Evolutionary conservation across 306 rosid genomes (phyloP), one percentile per base, ranked within the genome.

Genomic region (Abrus precatorius): DNA sequence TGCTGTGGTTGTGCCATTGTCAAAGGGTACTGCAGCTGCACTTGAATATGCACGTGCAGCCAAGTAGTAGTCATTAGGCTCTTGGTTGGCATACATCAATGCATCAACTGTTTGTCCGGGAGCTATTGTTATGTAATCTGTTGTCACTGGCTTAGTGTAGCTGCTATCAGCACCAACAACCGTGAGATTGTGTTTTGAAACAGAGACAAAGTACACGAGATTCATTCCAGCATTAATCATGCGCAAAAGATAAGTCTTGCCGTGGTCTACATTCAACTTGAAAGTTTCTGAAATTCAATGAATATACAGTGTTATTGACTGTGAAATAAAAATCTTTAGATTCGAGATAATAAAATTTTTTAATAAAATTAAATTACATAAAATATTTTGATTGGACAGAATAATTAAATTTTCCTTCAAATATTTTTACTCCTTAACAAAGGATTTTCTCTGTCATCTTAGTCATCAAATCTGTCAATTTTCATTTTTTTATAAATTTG

Each of bases 21-120:
- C 82, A 4, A 85, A 85, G 34, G 76, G 3, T 63, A 78, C 56
- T 6, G 11, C 36, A 9, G 43, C 7, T 11, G 61, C 84, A 61
- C 73, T 69, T 72, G 81, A 85, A 50, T 80, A 84, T 34, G 80
- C 83, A 49, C 76, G 80, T 41, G 86, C 74, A 65, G 87, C 79
- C 86, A 90, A 83, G 62, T 87, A 90, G 56, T 88, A 90, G 38
- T 64, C 72, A 75, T 81, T 66, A 3, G 66, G 83, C 1, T 78
- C 8, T 57, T 85, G 89, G 77, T 84, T 86, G 3, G 93, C 88
- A 41, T 82, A 5, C 32, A 89, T 55, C 50, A 89, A 76, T 2
- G 71, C 69, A 40, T 89, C 93, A 57, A 85, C 85, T 5, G 91
- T 67, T 69, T 87, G 91, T 12, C 93, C 88, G 13, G 89, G 93